These are phyloP conservation scores for Botrytis elliptica DNA, from an alignment of 2,329 filamentous ascomycete genomes.

Conservation along the genomic window DNA sequence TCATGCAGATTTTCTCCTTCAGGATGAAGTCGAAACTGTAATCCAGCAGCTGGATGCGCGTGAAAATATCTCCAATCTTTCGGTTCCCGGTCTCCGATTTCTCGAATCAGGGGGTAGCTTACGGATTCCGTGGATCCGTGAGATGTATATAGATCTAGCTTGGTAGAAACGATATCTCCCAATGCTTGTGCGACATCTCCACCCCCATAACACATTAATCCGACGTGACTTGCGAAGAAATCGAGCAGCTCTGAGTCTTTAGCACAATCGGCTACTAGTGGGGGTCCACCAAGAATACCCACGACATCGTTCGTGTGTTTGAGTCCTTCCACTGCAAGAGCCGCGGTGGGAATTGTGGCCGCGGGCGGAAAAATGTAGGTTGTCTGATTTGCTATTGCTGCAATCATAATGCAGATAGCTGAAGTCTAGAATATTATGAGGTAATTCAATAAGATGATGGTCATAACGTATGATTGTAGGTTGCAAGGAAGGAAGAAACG, in stretches of 20 bases:
- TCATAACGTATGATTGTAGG: neutral
- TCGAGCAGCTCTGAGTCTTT: neutral
- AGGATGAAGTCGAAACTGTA: neutral
- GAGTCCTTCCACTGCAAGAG: neutral
- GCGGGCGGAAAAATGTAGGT: neutral
- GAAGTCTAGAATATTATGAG: neutral
- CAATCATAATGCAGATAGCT: neutral
- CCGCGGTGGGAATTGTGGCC: neutral
- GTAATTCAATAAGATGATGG: neutral
- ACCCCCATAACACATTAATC: neutral
- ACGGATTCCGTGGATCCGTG: slow-evolving; percentile 4
- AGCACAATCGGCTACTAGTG: neutral
- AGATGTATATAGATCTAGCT: neutral
- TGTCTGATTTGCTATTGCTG: neutral
- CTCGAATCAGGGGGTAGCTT: neutral
- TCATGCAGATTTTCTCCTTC: slow-evolving; percentile 20
- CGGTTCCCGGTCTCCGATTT: neutral
- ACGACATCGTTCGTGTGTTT: neutral
- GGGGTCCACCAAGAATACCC: neutral
- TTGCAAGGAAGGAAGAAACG: neutral
- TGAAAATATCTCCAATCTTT: slow-evolving; percentile 3
- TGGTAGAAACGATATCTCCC: slow-evolving; percentile 7
- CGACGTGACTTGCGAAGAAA: neutral
- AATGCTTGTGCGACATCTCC: slow-evolving; percentile 13
- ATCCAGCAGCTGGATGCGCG: neutral